Base-by-base conservation (phyloP, 768 basidiomycete genomes). In the Trichaptum fuscoviolaceum region DNA sequence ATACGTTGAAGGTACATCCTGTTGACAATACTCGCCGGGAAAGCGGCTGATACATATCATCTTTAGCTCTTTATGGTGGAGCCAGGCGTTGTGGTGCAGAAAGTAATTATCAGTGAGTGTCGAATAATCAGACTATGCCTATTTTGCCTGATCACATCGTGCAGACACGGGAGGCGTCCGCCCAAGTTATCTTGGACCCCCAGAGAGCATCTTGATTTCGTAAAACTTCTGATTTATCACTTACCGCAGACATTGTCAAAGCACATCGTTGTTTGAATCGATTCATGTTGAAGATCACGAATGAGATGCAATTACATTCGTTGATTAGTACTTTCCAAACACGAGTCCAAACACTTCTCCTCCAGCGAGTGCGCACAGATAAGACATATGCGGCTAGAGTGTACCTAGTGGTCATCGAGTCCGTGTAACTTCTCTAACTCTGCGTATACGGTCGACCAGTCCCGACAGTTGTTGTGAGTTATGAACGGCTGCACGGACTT, bases 141-240 rank as follows among this genome's bases (percentile, higher is more conserved):
- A 7, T n/a, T 42, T 35, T 60, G n/a, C 35, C 36, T 58, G 18
- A 34, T 66, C 1, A 7, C 34, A 23, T 36, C 35, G 26, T 66
- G 17, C 70, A 87, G 87, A 88, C 73, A 81, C 84, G 26, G 87
- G 87, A 35, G 84, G 84, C 18, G 77, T 88, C 5, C 69, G 74
- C 61, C 74, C 81, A 0, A 87, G 85, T 69, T 89, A 87, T 71
- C 78, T 89, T 35, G 87, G 87, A 7, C 87, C 87, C 35, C 86
- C 87, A 1, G 87, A 88, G 73, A 86, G 85, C 71, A 72, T 78
- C 23, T 52, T 52, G 20, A 4, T 52, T 52, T 52, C 42, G 15
- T 52, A 12, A 36, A 52, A 52, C 42, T 5, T 12, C 20, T 52
- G 3, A 52, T 12, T 52, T 12, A 52, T 52, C 15, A 12, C 15